Evolutionary conservation across 495 filamentous ascomycete genomes (phyloP).

Genomic region (Trichoderma reesei): DNA sequence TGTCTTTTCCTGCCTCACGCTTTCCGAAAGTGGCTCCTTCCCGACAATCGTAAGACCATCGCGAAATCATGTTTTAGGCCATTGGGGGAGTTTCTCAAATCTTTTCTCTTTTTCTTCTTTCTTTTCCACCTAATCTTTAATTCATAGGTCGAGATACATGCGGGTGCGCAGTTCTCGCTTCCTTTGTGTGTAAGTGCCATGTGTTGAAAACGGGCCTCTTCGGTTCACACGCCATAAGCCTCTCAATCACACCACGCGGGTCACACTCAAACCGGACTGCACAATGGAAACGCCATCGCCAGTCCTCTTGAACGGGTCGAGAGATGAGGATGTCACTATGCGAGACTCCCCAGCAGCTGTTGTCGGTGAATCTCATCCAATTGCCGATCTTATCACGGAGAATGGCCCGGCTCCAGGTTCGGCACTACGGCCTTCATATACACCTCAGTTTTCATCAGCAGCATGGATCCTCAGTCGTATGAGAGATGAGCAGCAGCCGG

Average conservation of each 20-base stretch:
- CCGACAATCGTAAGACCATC: constrained; percentile 4
- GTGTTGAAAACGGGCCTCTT: neutral
- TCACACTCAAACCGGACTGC: neutral
- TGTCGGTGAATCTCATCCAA: neutral
- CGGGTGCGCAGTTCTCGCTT: neutral
- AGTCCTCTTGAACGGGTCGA: neutral
- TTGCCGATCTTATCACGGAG: neutral
- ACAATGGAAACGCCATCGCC: neutral
- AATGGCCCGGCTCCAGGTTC: constrained; percentile 10
- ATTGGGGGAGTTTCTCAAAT: neutral
- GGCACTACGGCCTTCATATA: constrained; percentile 27
- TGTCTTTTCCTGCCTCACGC: neutral
- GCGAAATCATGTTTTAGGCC: neutral
- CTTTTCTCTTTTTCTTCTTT: neutral
- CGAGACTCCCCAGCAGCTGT: neutral
- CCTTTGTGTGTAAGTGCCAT: constrained; percentile 6
- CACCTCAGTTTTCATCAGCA: constrained; percentile 44
- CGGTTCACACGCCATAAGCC: neutral
- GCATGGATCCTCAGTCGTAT: constrained; percentile 47
- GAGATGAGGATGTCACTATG: neutral
- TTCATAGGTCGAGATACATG: neutral
- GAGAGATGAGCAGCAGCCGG: constrained; percentile 18
- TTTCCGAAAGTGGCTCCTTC: neutral
- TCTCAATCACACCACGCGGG: neutral
- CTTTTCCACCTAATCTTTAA: too few species aligned